Conservation (phyloP, 176 grass and related monocot species). For the Alloteropsis semialata region DNA sequence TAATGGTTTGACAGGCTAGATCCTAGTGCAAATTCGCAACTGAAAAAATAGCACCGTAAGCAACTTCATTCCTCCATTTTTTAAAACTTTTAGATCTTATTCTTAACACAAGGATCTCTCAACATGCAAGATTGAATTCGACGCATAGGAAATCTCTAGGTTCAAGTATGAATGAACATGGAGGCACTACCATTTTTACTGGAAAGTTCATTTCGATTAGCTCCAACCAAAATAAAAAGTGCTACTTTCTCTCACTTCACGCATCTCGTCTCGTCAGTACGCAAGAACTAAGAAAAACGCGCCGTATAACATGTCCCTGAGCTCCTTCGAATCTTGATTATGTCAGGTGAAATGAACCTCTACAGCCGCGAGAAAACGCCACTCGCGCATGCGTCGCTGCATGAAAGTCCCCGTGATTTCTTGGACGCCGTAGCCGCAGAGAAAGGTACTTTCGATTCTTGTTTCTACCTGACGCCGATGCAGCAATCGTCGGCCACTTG, state of each 20-base stretch:
- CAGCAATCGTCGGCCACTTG: slow-evolving; percentile 13
- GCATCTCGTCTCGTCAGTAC: background rate
- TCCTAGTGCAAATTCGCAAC: no score
- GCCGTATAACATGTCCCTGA: background rate
- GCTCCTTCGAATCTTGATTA: no score
- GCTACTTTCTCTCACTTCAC: background rate
- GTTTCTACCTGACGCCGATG: slow-evolving; percentile 2
- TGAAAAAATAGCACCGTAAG: no score
- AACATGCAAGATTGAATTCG: background rate
- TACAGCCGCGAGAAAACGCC: background rate
- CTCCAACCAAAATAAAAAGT: background rate
- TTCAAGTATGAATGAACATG: background rate
- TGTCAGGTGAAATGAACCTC: slow-evolving; percentile 30
- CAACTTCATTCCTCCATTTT: no score
- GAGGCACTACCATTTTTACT: background rate
- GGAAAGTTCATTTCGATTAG: background rate
- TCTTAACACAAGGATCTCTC: no score
- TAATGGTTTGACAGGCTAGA: no score
- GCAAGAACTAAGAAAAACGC: background rate
- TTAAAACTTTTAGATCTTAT: no score
- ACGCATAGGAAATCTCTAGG: background rate
- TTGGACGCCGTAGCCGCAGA: background rate
- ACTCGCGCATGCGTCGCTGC: background rate
- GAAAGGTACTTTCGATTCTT: slow-evolving; percentile 3
- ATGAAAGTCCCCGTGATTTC: background rate